Base-by-base conservation (phyloP, 352 stramenopile genomes). In the Pythium volutum region DNA sequence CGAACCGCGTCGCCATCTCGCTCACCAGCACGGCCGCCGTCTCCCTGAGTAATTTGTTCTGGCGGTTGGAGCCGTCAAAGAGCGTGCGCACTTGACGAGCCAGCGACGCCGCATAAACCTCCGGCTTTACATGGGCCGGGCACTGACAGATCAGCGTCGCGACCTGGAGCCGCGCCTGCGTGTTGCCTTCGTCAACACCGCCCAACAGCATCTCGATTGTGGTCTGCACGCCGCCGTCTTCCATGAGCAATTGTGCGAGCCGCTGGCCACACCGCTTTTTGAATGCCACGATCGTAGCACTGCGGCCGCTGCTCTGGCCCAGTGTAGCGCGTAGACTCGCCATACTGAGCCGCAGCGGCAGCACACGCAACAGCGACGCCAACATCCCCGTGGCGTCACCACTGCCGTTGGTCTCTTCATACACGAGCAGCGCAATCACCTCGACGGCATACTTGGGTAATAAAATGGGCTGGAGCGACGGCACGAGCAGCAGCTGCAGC, bases 201-300 rank as follows among this genome's bases (percentile, higher is more conserved):
- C 78, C 73, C 14, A 93, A 73, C 7, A 95, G 64, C 74, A 93
- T 89, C 53, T 95, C 87, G 53, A 95, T 89, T 4, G 84, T 91
- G 12, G 83, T 79, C 46, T 86, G 69, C 34, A 95, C 85, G 22
- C 87, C 86, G 22, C 84, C 84, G 20, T 85, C 65, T 48, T 87
- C 60, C 73, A 93, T 84, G 29, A 91, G 36, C 23, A 91, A 67
- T 12, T 74, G 65, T 5, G 82, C 82, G 20, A 95, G 55, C 11
- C 88, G 69, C 18, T 75, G 65, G 0, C 79, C 81, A 60, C 84
- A 93, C 15, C 72, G 73, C 31, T 71, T 63, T 56, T 90, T 91
- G 54, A 93, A 95, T 4, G 68, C 65, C 52, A 66, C 43, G 27
- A 78, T 41, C 38, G 55, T 66, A 6, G 34, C 46, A 5, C 39